Evolutionary conservation across 441 rosid genomes (phyloP), one percentile per base, ranked within the genome.

Genomic region (Eruca vesicaria): DNA sequence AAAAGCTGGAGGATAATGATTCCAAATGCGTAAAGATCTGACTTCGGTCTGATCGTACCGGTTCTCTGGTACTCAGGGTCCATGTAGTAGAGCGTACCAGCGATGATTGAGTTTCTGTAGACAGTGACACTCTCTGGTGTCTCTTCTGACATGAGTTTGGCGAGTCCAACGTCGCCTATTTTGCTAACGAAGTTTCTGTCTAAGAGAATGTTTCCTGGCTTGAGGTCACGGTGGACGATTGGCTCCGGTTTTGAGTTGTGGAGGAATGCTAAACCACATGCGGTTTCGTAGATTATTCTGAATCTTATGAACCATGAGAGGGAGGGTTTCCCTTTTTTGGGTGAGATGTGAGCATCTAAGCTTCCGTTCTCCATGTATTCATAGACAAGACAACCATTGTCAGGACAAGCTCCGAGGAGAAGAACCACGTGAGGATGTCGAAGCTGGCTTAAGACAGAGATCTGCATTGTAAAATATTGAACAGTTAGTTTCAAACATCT

Each of bases 191-290:
- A 90, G 76, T 90, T 91, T 81, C 84, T 82, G 63, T 85, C 97
- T 55, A 91, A 63, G 83, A 94, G 82, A 73, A 91, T 86, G 72
- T 91, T 94, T 5, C 86, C 96, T 0, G 96, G 97, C 73, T 94
- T 94, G 73, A 91, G 83, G 72, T 94, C 97, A 5, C 98, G 84
- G 79, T 94, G 98, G 59, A 94, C 90, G 15, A 91, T 78, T 5
- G 98, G 94, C 16, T 84, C 92, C 7, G 98, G 97, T 78, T 90
- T 94, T 26, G 98, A 89, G 86, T 84, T 92, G 88, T 94, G 98
- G 56, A 94, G 85, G 80, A 94, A 94, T 7, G 97, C 88, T 53
- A 91, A 83, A 64, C 90, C 98, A 72, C 92, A 89, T n/a, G 93
- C 98, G 58, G 87, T 86, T 88, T 94, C 96, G 53, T 88, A 94